Conservation (phyloP, 257 asterid genomes). For the Asclepias syriaca region DNA sequence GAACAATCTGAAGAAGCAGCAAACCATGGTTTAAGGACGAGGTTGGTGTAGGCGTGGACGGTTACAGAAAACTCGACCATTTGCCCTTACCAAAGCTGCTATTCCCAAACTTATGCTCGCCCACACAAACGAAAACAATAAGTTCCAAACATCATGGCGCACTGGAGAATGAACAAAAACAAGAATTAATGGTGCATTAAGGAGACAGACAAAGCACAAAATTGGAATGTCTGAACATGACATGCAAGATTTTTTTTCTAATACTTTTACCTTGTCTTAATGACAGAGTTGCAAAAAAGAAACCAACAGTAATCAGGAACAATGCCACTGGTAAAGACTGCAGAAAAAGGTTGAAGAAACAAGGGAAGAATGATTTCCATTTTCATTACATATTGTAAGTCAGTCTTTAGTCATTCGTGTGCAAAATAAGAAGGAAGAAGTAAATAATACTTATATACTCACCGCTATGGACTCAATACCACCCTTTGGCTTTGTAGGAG, state of each 20-base stretch:
- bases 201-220: background rate
- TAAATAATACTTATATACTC: conserved; percentile 26
- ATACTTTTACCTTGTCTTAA: conserved; percentile 57
- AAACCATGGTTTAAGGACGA: conserved; percentile 31
- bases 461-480: conserved; percentile 68
- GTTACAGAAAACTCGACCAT: conserved; percentile 77
- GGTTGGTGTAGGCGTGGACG: conserved; percentile 84
- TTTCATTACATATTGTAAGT: background rate
- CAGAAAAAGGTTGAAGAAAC: conserved; percentile 20
- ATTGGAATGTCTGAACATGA: background rate
- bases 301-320: conserved; percentile 47
- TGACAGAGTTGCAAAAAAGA: conserved; percentile 51
- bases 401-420: background rate
- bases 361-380: background rate
- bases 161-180: conserved; percentile 34
- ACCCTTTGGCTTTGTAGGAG: conserved; percentile 45
- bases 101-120: conserved; percentile 59
- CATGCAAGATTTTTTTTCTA: background rate
- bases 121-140: conserved; percentile 70
- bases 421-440: background rate
- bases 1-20: conserved; percentile 13
- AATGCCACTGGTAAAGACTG: conserved; percentile 89
- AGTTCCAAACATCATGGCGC: conserved; percentile 45
- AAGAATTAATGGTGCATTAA: background rate
- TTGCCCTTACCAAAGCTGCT: conserved; percentile 57